Percentiles rank a stretch among this genome's conserved stretches.
Evolutionary conservation across 257 asterid genomes (phyloP).

Genomic region (Vinca minor): DNA sequence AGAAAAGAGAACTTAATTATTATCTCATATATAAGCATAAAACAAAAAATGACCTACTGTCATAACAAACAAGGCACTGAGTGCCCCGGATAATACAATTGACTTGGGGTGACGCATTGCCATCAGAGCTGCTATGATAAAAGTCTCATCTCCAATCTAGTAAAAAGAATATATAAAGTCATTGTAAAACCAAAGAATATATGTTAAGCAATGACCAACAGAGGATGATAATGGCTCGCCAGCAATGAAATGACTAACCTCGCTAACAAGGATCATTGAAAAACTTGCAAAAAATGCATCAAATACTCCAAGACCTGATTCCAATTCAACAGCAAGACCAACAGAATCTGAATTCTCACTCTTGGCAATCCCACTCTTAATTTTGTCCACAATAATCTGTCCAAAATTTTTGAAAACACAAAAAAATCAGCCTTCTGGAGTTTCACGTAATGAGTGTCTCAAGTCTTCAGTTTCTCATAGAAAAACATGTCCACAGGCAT

Average conservation of each 20-base stretch:
- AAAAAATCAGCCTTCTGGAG: no score
- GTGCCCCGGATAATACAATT: slow-evolving; percentile 91
- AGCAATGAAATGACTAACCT: slow-evolving; percentile 44
- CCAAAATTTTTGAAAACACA: not conserved
- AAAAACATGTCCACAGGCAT: slow-evolving; percentile 35
- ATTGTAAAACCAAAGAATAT: not conserved
- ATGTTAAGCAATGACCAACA: slow-evolving; percentile 7
- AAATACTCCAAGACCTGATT: slow-evolving; percentile 74
- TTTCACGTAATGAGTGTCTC: slow-evolving; percentile 21
- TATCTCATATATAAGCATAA: not conserved
- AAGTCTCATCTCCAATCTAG: slow-evolving; percentile 94
- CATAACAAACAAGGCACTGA: slow-evolving; percentile 91
- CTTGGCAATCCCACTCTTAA: slow-evolving; percentile 40
- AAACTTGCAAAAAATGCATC: slow-evolving; percentile 91
- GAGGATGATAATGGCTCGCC: slow-evolving; percentile 8
- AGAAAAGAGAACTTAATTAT: not conserved
- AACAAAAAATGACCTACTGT: slow-evolving; percentile 48
- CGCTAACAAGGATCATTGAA: slow-evolving; percentile 88
- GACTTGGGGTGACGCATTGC: slow-evolving; percentile 99
- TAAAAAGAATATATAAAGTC: slow-evolving; percentile 20
- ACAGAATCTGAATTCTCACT: slow-evolving; percentile 35
- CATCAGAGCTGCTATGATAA: slow-evolving; percentile 96
- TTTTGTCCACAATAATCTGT: slow-evolving; percentile 60
- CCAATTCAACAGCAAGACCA: slow-evolving; percentile 41
- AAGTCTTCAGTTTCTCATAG: slow-evolving; percentile 50